A percentile compares a stretch with the other conserved stretches of the same genome.
These are phyloP conservation scores for Trichoderma simmonsii DNA, from an alignment of 2,329 filamentous ascomycete genomes.

Conservation along the genomic window DNA sequence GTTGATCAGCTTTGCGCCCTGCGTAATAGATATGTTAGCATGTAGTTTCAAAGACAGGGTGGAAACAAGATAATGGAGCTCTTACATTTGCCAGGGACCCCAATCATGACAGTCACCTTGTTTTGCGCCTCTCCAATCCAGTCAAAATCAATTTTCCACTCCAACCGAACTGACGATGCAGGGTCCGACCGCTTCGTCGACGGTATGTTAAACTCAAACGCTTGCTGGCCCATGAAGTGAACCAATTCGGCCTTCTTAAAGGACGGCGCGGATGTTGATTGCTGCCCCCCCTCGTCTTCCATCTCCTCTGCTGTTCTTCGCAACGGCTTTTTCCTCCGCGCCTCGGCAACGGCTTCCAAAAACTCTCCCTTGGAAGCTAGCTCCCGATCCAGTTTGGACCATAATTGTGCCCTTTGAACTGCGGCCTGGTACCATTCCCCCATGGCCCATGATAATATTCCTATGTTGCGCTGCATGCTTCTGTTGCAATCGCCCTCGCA, in stretches of 20 bases:
- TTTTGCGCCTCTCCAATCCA: slow-evolving; percentile 71
- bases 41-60: background rate
- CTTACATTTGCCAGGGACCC: slow-evolving; percentile 63
- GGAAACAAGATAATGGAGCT: slow-evolving; percentile 22
- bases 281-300: slow-evolving; percentile 21
- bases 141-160: slow-evolving; percentile 65
- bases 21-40: slow-evolving; percentile 18
- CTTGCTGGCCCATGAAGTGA: slow-evolving; percentile 52
- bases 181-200: slow-evolving; percentile 31
- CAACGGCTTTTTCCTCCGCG: slow-evolving; percentile 27
- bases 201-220: slow-evolving; percentile 44
- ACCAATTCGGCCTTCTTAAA: slow-evolving; percentile 44
- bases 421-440: slow-evolving; percentile 64
- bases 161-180: slow-evolving; percentile 48
- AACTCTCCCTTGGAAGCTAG: slow-evolving; percentile 38
- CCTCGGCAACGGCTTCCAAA: slow-evolving; percentile 23
- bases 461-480: slow-evolving; percentile 55
- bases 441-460: slow-evolving; percentile 64
- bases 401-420: slow-evolving; percentile 58
- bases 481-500: slow-evolving; percentile 38
- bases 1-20: slow-evolving; percentile 61
- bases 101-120: slow-evolving; percentile 51
- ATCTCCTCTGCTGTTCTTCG: slow-evolving; percentile 25
- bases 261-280: background rate
- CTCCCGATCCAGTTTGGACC: slow-evolving; percentile 52